Evolutionary conservation across 2,329 filamentous ascomycete genomes (phyloP).

Genomic region (Sclerotiophoma versabilis): DNA sequence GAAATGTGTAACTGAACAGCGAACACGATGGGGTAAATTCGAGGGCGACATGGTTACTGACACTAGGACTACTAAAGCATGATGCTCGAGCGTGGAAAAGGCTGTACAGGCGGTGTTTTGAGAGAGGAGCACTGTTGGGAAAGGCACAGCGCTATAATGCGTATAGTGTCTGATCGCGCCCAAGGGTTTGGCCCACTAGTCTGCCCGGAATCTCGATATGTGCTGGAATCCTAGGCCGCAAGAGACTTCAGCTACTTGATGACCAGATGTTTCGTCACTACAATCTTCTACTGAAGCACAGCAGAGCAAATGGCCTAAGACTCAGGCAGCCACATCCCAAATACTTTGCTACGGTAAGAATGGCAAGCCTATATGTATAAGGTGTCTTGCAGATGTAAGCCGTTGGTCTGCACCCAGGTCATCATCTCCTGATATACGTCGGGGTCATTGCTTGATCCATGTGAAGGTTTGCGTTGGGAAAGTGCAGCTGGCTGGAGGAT

Average conservation of each 20-base stretch:
- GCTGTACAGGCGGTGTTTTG: too few relatives aligned
- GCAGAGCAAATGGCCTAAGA: neutral
- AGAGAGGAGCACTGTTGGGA: neutral
- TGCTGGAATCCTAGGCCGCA: neutral
- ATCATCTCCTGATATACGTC: neutral
- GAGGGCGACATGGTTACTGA: neutral
- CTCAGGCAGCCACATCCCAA: neutral
- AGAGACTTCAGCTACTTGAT: neutral
- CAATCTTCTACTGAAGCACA: neutral
- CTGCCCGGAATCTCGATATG: neutral
- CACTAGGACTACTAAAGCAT: too few relatives aligned
- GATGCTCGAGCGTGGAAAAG: too few relatives aligned
- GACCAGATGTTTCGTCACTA: too few relatives aligned
- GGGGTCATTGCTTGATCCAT: neutral
- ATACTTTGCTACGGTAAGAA: neutral
- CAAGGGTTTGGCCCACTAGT: neutral
- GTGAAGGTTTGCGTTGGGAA: neutral
- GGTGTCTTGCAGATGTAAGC: neutral
- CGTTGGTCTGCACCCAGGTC: neutral
- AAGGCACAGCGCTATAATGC: neutral
- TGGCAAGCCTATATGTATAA: neutral
- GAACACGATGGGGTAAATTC: neutral
- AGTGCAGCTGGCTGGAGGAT: neutral
- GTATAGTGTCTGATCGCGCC: neutral
- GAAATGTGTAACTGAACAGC: neutral